phyloP scores from a whole-genome alignment of 495 filamentous ascomycete genomes.

The Staphylotrichum tortipilum region DNA sequence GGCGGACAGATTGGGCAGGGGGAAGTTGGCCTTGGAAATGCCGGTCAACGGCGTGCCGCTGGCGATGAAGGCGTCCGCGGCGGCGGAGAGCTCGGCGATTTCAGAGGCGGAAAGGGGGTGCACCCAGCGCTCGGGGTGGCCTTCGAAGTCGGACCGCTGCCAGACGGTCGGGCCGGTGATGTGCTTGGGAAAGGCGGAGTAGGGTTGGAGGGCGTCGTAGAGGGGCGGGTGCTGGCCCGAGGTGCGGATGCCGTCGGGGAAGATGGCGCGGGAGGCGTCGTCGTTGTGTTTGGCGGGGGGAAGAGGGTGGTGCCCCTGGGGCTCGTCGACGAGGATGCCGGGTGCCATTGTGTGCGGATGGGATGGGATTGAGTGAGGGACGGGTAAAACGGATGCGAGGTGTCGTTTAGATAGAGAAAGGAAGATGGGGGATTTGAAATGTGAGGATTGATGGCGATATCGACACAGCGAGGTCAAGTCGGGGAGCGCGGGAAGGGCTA shows the following conservation, averaged over 20 bases:
- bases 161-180: constrained; percentile 73
- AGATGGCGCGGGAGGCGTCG: constrained; percentile 25
- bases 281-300: constrained; percentile 14
- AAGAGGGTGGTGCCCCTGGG: not conserved
- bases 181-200: constrained; percentile 61
- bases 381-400: too few relatives aligned
- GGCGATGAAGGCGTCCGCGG: constrained; percentile 60
- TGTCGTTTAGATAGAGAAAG: not conserved
- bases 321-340: constrained; percentile 25
- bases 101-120: constrained; percentile 61
- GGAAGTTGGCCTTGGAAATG: constrained; percentile 65
- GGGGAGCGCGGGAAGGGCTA: too few relatives aligned
- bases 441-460: not conserved
- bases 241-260: constrained; percentile 50
- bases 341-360: constrained; percentile 21
- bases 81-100: constrained; percentile 55
- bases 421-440: not conserved
- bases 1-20: constrained; percentile 50
- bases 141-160: constrained; percentile 61
- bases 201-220: constrained; percentile 56
- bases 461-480: too few relatives aligned
- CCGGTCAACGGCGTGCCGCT: constrained; percentile 57
- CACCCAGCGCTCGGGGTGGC: constrained; percentile 69
- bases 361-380: not conserved
- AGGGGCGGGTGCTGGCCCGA: constrained; percentile 75